phyloP scores from a whole-genome alignment of 139 green algal species.

The Ettlia oleoabundans region DNA sequence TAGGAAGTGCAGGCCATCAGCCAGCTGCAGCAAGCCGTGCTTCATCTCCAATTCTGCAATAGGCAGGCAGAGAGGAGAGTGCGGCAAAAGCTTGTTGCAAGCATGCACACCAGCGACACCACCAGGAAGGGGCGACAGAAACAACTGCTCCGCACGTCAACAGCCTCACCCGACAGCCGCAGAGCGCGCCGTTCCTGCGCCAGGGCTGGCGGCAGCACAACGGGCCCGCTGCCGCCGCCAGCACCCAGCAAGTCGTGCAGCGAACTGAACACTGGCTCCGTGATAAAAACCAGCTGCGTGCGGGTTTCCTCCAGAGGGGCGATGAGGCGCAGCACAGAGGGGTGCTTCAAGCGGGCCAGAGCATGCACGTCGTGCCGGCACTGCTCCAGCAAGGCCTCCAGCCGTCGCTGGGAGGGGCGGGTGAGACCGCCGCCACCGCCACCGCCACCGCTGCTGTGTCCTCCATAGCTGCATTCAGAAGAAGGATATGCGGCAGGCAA shows the following conservation, averaged over 20 bases:
- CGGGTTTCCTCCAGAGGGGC: constrained; percentile 85
- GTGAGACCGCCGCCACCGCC: background rate
- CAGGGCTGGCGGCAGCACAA: constrained; percentile 26
- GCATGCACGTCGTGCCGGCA: constrained; percentile 29
- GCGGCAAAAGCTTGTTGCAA: background rate
- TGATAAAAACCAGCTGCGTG: constrained; percentile 83
- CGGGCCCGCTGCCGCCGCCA: constrained; percentile 30
- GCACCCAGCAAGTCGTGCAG: constrained; percentile 67
- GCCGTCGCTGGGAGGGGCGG: background rate
- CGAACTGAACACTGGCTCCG: constrained; percentile 77
- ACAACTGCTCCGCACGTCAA: background rate
- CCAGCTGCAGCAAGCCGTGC: constrained; percentile 75
- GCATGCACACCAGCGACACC: background rate
- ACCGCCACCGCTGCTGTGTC: background rate
- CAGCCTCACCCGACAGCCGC: constrained; percentile 39
- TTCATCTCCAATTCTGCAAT: constrained; percentile 79
- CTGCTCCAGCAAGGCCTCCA: constrained; percentile 49
- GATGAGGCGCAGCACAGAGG: constrained; percentile 64
- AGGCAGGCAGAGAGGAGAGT: background rate
- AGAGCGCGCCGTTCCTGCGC: constrained; percentile 26
- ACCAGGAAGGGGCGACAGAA: background rate
- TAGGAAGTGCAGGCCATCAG: constrained; percentile 83
- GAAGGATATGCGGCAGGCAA: too few relatives aligned
- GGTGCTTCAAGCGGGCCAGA: constrained; percentile 67
- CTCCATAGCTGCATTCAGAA: too few relatives aligned